A percentile compares a stretch with the other conserved stretches of the same genome.
These are phyloP conservation scores for Adansonia digitata DNA, from an alignment of 345 rosid species.

Conservation along the genomic window DNA sequence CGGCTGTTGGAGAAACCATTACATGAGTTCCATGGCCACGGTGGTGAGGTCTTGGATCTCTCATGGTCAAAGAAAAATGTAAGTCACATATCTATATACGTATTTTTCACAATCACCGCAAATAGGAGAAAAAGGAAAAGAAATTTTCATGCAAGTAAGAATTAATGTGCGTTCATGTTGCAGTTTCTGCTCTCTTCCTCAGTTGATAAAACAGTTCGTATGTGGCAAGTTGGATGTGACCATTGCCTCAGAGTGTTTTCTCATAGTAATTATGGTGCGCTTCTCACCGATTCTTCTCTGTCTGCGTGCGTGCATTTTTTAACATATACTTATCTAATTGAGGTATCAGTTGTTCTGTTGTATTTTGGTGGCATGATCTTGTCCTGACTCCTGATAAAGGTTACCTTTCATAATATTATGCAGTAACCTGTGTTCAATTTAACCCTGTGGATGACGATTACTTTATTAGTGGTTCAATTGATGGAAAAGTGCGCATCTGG, in stretches of 20 bases:
- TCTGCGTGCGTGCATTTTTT: neutral
- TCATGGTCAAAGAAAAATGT: slow-evolving; percentile 83
- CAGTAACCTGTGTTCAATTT: slow-evolving; percentile 84
- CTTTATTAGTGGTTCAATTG: slow-evolving; percentile 85
- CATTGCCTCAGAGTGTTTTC: slow-evolving; percentile 56
- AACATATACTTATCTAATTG: slow-evolving; percentile 4
- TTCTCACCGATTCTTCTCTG: neutral
- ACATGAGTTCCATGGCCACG: slow-evolving; percentile 67
- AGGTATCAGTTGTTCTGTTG: neutral
- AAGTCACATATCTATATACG: slow-evolving; percentile 24
- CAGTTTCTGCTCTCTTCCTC: slow-evolving; percentile 82
- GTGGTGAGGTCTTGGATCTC: slow-evolving; percentile 60
- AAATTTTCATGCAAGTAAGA: neutral
- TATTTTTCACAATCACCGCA: neutral
- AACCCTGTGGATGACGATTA: slow-evolving; percentile 66
- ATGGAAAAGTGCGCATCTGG: slow-evolving; percentile 90
- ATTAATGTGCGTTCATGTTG: slow-evolving; percentile 29
- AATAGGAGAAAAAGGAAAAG: neutral
- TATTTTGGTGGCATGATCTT: neutral
- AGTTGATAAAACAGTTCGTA: slow-evolving; percentile 65
- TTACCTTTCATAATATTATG: slow-evolving; percentile 15
- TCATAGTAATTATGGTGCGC: slow-evolving; percentile 73
- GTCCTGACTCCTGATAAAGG: neutral
- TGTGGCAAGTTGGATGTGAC: slow-evolving; percentile 67
- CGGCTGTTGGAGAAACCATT: slow-evolving; percentile 67